Evolutionary conservation across 2,329 filamentous ascomycete genomes (phyloP).

Genomic region (Calonectria crousiana): DNA sequence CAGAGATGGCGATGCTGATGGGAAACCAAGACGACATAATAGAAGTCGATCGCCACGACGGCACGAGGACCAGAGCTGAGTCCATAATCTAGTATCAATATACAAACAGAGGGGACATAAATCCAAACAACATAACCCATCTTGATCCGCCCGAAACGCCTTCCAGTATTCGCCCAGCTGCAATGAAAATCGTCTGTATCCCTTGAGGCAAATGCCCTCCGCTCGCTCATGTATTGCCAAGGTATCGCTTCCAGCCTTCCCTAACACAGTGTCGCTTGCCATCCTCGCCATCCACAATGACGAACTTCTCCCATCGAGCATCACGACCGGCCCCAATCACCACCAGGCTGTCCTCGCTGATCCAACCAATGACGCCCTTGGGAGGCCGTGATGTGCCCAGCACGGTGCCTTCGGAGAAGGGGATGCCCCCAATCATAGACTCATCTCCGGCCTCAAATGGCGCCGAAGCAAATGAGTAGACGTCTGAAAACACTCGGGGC

Average conservation of each 20-base stretch:
- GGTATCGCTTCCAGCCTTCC: slow-evolving; percentile 87
- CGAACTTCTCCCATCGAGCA: slow-evolving; percentile 89
- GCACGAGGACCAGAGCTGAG: slow-evolving; percentile 41
- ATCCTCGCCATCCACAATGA: slow-evolving; percentile 75
- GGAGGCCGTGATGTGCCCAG: slow-evolving; percentile 70
- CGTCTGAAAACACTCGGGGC: slow-evolving; percentile 88
- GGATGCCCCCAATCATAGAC: slow-evolving; percentile 59
- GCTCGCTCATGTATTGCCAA: slow-evolving; percentile 57
- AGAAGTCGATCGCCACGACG: slow-evolving; percentile 59
- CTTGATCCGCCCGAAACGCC: slow-evolving; percentile 39
- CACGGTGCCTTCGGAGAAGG: slow-evolving; percentile 58
- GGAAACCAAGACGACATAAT: slow-evolving; percentile 47
- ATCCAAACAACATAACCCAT: slow-evolving; percentile 30
- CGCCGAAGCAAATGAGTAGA: slow-evolving; percentile 85
- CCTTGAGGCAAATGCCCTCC: background rate
- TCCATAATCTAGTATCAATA: slow-evolving; percentile 37
- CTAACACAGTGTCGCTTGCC: slow-evolving; percentile 75
- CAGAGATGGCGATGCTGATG: slow-evolving; percentile 46
- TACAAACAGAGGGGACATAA: slow-evolving; percentile 21
- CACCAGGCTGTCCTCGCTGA: slow-evolving; percentile 77
- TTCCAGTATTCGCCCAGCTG: slow-evolving; percentile 32
- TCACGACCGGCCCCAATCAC: slow-evolving; percentile 85
- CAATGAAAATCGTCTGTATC: slow-evolving; percentile 20
- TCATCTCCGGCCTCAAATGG: slow-evolving; percentile 90
- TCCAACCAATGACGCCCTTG: slow-evolving; percentile 91